Conservation (phyloP, 331 rosid species). For the Malus hybrid region DNA sequence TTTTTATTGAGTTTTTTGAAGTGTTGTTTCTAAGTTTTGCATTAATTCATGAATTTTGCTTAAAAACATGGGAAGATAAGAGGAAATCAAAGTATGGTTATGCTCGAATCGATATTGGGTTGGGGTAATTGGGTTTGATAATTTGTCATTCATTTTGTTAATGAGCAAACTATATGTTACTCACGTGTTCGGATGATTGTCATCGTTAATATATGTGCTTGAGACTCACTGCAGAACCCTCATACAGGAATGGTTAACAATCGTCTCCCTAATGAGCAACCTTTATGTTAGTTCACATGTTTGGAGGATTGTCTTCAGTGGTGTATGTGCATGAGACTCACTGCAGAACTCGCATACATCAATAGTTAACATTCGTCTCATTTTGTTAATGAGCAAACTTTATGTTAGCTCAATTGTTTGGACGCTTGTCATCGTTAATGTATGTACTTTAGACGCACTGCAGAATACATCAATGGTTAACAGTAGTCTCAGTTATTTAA, state of each 20-base stretch:
- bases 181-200: not conserved
- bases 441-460: not conserved
- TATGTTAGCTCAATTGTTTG: not conserved
- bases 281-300: not conserved
- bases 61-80: not conserved
- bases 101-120: not conserved
- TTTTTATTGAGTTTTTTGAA: conserved; percentile 3
- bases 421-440: not conserved
- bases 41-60: not conserved
- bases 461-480: not conserved
- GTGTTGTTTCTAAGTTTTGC: not conserved
- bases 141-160: not conserved
- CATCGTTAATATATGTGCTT: not conserved
- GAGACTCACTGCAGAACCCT: not conserved
- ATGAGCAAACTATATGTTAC: not conserved
- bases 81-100: not conserved
- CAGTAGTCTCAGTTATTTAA: not conserved
- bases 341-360: not conserved
- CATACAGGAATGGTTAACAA: not conserved
- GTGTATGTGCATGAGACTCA: not conserved
- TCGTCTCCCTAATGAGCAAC: not conserved
- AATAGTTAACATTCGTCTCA: not conserved
- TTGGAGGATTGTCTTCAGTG: not conserved
- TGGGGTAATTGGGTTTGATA: not conserved
- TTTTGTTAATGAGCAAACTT: no score